A percentile compares a stretch with the other conserved stretches of the same genome.
Conservation (phyloP, 2,329 filamentous ascomycete genomes). For the Hypocreales sp. region DNA sequence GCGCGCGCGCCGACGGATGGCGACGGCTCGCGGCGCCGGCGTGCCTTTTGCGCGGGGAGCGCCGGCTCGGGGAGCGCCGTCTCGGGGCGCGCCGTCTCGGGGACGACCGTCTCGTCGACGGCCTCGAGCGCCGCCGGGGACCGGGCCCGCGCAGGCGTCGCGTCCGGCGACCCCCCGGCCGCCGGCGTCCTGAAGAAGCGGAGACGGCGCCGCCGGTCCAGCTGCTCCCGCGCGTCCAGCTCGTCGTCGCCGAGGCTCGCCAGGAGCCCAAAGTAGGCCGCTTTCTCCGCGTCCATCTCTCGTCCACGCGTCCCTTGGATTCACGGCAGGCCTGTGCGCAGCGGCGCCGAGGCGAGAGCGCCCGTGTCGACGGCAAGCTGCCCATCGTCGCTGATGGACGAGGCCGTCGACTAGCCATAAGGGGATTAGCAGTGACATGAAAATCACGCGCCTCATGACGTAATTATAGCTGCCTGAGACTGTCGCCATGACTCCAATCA, state of each 20-base stretch:
- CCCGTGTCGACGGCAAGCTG: too few species aligned
- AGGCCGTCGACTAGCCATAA: too few species aligned
- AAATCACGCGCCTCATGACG: too few species aligned
- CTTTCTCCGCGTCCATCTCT: conserved; percentile 18
- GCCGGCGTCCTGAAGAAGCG: conserved; percentile 12
- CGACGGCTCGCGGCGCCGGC: conserved; percentile 6
- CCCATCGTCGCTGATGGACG: not conserved
- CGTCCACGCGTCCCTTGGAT: not conserved
- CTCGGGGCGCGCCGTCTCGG: conserved; percentile 9
- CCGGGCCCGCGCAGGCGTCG: too few species aligned
- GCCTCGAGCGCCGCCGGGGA: conserved; percentile 4
- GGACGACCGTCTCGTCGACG: conserved; percentile 13
- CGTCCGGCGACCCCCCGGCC: not conserved
- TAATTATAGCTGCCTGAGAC: too few species aligned
- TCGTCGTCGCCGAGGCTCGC: conserved; percentile 8
- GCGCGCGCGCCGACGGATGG: conserved; percentile 11
- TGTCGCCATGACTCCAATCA: too few species aligned
- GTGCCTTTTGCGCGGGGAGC: too few species aligned
- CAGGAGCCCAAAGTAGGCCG: conserved; percentile 28
- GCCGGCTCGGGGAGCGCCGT: not conserved
- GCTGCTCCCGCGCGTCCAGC: conserved; percentile 14
- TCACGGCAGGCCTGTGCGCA: too few species aligned
- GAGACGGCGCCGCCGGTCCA: conserved; percentile 14
- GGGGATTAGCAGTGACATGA: too few species aligned
- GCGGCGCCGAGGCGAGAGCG: too few species aligned